Evolutionary conservation across 2,329 filamentous ascomycete genomes (phyloP), one percentile per base, ranked within the genome.

Genomic region (Madurella mycetomatis): DNA sequence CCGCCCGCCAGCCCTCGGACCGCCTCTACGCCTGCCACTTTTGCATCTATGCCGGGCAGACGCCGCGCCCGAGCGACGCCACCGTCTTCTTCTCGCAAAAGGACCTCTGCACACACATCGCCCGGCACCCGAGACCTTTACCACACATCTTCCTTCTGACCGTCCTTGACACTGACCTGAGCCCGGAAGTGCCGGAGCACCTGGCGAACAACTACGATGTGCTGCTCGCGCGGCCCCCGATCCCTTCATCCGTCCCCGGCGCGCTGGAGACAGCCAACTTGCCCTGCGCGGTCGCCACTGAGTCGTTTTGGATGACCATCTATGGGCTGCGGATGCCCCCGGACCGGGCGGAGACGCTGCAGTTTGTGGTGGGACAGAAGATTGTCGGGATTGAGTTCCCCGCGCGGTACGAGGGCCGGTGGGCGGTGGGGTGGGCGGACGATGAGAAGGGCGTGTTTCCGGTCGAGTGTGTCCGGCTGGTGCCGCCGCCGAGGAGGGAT

Each of bases 31-130:
- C 70, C 2, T 83, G 80, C 57, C 58, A 80, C 1, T 82, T 83
- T 61, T 83, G 80, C 62, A 68, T 81, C 4, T 72, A 76, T 5
- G 57, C 69, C 16, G 78, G 78, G 0, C 70, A 64, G n/a, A 81
- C 79, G 0, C 65, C 75, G 2, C 76, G 82, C 47, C 73, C 78
- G 52, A 77, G 76, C 59, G 80, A 83, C 46, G 75, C 80, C 2
- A 83, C 80, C 0, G 76, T 83, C 9, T 83, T 83, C 65, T 78
- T 80, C 63, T 76, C 66, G 44, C 76, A 79, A 46, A 75, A 73
- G 54, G 72, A 79, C 45, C 70, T 83, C 4, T 81, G 82, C 54
- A 66, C 70, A 16, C 80, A 83, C 61, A 66, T 83, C 50, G 70
- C 77, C 3, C 74, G 78, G 4, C 80, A 83, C 59, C 72, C 78